Percentiles rank a stretch among this genome's conserved stretches.
These are phyloP conservation scores for Curvularia sp. DNA, from an alignment of 2,329 filamentous ascomycete genomes.

Conservation along the genomic window DNA sequence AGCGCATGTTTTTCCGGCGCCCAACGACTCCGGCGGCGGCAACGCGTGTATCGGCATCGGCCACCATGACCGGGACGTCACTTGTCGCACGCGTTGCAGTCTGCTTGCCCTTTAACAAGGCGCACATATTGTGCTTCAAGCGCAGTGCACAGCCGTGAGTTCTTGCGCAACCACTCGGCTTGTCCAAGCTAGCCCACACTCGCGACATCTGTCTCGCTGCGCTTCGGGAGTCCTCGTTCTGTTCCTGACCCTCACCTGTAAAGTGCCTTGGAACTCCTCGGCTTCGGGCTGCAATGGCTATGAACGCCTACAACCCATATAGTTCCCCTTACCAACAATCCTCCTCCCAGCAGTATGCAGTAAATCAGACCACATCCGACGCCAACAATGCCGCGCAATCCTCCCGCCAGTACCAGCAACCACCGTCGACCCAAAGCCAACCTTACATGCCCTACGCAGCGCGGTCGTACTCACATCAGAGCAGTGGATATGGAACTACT, in stretches of 20 bases:
- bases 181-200: background rate
- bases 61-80: background rate
- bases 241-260: conserved; percentile 4
- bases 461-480: conserved; percentile 31
- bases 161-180: background rate
- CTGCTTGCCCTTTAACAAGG: background rate
- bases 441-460: conserved; percentile 40
- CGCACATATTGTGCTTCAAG: background rate
- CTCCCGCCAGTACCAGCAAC: conserved; percentile 38
- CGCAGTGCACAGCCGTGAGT: background rate
- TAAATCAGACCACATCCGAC: conserved; percentile 36
- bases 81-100: conserved; percentile 17
- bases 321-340: conserved; percentile 40
- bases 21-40: background rate
- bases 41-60: background rate
- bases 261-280: conserved; percentile 12
- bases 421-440: conserved; percentile 32
- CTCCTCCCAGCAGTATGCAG: conserved; percentile 39
- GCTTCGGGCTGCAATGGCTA: conserved; percentile 29
- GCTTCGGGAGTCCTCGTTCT: conserved; percentile 14
- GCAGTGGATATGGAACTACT: conserved; percentile 27
- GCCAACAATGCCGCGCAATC: conserved; percentile 34
- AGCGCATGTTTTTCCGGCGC: conserved; percentile 12
- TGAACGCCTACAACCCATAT: conserved; percentile 39
- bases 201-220: background rate